Evolutionary conservation across 2,329 filamentous ascomycete genomes (phyloP), one percentile per base, ranked within the genome.

Genomic region (Aureobasidium subglaciale): DNA sequence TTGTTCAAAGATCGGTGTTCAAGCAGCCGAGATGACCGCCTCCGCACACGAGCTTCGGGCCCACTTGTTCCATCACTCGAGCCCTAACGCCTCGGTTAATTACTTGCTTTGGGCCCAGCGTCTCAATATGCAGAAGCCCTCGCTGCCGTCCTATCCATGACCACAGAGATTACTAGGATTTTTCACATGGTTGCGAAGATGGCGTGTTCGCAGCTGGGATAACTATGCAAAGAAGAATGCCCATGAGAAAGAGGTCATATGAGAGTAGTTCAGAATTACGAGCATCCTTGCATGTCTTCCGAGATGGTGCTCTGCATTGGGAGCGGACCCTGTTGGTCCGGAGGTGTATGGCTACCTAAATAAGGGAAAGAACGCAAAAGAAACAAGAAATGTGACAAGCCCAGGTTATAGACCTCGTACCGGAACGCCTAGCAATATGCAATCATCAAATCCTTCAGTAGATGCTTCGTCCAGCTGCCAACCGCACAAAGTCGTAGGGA

Each of bases 401-500:
- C 50, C 7, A 25, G 50, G 18, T 18, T 38, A 29, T 55, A 46
- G 16, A 30, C 22, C 38, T 30, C 11, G 24, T 41, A 10, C 52
- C 52, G 16, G 16, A 55, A 55, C 52, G 32, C 41, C 40, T 13
- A 55, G 32, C 37, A 35, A 37, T 34, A 54, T 42, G 38, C 50
- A 43, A 43, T 54, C 50, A 35, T 49, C 43, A 41, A 15, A 18
- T 48, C 48, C 29, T 29, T 55, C 29, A 59, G 46, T 75, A 80
- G 60, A 82, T 63, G 18, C 77, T 77, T 62, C 80, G 71, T 22
- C 81, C 82, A 60, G 78, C 80, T 35, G 88, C 87, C 66, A 93
- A 75, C 46, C 88, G 78, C 38, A 93, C 89, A 73, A 95, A 95
- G 71, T 88, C 90, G 70, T 90, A 92, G 5, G 87, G 87, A 56